phyloP scores from a whole-genome alignment of 2,329 filamentous ascomycete genomes.

The Fusarium sp. region DNA sequence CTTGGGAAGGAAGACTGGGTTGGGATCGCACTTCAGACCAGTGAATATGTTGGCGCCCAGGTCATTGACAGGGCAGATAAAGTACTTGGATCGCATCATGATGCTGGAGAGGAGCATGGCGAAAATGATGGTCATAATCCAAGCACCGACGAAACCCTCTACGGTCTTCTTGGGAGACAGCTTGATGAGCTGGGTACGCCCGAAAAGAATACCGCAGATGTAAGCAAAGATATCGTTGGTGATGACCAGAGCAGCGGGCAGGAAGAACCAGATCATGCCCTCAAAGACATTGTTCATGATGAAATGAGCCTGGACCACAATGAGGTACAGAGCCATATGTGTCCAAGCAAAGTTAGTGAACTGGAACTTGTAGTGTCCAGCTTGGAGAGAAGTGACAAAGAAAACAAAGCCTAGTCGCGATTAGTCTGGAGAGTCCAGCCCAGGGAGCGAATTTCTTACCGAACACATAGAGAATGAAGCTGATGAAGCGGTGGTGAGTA shows the following conservation, averaged over 20 bases:
- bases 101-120: constrained; percentile 85
- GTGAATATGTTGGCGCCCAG: constrained; percentile 94
- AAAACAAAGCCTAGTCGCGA: constrained; percentile 85
- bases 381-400: constrained; percentile 94
- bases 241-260: constrained; percentile 93
- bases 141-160: constrained; percentile 95
- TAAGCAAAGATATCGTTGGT: constrained; percentile 99
- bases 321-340: constrained; percentile 98
- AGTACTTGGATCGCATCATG: constrained; percentile 92
- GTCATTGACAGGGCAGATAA: constrained; percentile 97
- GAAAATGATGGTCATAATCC: constrained; percentile 93
- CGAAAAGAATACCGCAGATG: constrained; percentile 96
- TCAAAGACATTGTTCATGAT: constrained; percentile 99
- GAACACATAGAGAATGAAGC: constrained; percentile 97
- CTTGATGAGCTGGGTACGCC: constrained; percentile 96
- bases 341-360: constrained; percentile 99
- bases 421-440: constrained; percentile 23
- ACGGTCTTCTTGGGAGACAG: constrained; percentile 99
- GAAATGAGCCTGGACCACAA: constrained; percentile 97
- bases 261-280: constrained; percentile 99
- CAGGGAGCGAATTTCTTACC: constrained; percentile 65
- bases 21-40: constrained; percentile 88
- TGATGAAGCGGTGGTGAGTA: constrained; percentile 98
- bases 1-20: constrained; percentile 88
- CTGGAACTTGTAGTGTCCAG: constrained; percentile 97